Percentiles rank a stretch among this genome's conserved stretches.
Evolutionary conservation across 2,329 filamentous ascomycete species (phyloP).

Genomic region (Magnaporthiopsis incrustans): DNA sequence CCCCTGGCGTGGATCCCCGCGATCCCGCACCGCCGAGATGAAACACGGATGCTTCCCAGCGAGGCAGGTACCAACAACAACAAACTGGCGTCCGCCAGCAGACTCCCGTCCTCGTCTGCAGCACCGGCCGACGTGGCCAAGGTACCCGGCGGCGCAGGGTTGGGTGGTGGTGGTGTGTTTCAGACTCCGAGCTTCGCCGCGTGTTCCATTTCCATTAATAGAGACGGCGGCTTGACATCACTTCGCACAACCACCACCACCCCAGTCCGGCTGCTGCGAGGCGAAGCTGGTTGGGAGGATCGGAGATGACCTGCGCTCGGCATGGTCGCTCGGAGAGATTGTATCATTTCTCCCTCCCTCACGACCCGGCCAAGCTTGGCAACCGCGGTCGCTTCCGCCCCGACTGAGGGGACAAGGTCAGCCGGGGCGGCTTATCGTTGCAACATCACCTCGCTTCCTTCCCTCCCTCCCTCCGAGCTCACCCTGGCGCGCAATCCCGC

Average conservation of each 20-base stretch:
- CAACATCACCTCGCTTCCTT: not conserved
- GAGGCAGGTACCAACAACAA: no score
- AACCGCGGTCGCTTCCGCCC: not conserved
- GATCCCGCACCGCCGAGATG: not conserved
- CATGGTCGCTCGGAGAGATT: not conserved
- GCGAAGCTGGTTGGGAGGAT: not conserved
- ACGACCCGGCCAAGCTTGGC: not conserved
- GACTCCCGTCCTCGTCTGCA: no score
- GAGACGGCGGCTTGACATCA: not conserved
- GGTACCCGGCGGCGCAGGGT: not conserved
- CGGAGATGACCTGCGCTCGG: not conserved
- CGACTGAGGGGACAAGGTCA: not conserved
- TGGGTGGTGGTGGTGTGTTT: not conserved
- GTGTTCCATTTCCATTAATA: slow-evolving; percentile 1
- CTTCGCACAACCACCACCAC: not conserved
- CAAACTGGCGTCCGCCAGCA: no score
- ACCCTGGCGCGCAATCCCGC: slow-evolving; percentile 17
- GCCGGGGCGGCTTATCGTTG: not conserved
- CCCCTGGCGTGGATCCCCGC: not conserved
- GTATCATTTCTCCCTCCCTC: not conserved
- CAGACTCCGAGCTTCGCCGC: not conserved
- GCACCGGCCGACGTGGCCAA: no score
- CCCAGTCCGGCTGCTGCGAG: not conserved
- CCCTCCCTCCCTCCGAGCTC: not conserved
- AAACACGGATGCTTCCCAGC: no score